Evolutionary conservation across 345 rosid genomes (phyloP).

Genomic region (Erodium maritimum): DNA sequence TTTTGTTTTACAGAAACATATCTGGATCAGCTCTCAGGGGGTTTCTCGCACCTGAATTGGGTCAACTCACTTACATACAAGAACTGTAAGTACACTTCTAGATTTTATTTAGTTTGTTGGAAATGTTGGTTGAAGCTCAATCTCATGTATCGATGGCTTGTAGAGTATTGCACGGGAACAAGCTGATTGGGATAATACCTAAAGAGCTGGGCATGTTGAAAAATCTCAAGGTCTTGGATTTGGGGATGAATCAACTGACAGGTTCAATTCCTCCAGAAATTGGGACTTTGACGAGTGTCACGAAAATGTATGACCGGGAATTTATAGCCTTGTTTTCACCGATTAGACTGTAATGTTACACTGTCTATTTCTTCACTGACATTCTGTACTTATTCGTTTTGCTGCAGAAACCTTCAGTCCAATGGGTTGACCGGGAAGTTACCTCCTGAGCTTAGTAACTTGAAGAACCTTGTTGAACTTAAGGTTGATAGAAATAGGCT

Average conservation of each 20-base stretch:
- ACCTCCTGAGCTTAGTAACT: constrained; percentile 69
- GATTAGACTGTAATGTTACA: constrained; percentile 3
- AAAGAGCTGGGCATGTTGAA: constrained; percentile 78
- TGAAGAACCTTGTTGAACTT: constrained; percentile 69
- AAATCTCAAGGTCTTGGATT: constrained; percentile 65
- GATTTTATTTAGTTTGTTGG: neutral
- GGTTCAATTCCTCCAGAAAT: constrained; percentile 85
- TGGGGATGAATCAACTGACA: constrained; percentile 69
- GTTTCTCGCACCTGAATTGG: constrained; percentile 73
- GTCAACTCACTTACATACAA: constrained; percentile 54
- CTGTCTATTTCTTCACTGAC: constrained; percentile 1
- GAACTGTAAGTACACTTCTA: constrained; percentile 46
- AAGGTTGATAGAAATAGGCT: constrained; percentile 76
- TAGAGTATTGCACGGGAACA: constrained; percentile 66
- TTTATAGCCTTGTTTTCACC: constrained; percentile 1
- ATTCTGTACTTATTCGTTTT: constrained; percentile 6
- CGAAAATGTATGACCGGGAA: constrained; percentile 42
- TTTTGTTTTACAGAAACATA: constrained; percentile 53
- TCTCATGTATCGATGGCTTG: constrained; percentile 17
- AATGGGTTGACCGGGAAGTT: constrained; percentile 79
- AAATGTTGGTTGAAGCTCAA: constrained; percentile 4
- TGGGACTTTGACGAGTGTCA: constrained; percentile 46
- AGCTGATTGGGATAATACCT: constrained; percentile 65
- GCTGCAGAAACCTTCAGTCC: constrained; percentile 78
- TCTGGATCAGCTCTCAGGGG: constrained; percentile 61